These are phyloP conservation scores for Diaporthe aspalathi DNA, from an alignment of 2,329 filamentous ascomycete genomes.

Conservation along the genomic window DNA sequence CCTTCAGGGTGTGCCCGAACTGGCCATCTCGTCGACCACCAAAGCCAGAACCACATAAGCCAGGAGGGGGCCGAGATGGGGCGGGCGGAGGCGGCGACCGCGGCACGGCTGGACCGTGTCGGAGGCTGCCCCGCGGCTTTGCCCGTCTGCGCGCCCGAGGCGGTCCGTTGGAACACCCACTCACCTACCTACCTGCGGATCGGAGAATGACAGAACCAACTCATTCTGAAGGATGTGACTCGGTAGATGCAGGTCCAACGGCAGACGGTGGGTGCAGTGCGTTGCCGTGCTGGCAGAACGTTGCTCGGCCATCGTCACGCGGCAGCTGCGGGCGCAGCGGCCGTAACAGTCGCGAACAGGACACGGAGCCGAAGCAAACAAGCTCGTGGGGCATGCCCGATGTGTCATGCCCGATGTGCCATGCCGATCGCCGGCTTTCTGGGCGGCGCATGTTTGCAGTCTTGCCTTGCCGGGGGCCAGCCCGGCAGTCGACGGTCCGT, in stretches of 20 bases:
- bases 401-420: neutral
- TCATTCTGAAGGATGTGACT: too few relatives aligned
- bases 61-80: neutral
- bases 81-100: neutral
- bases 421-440: conserved; percentile 5
- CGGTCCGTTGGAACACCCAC: neutral
- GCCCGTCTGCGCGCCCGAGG: neutral
- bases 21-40: neutral
- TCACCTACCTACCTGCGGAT: neutral
- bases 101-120: neutral
- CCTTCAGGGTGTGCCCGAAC: neutral
- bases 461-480: neutral
- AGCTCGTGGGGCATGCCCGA: conserved; percentile 14
- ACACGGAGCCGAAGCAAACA: neutral
- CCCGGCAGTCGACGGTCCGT: neutral
- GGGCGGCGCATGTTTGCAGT: neutral
- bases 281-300: too few relatives aligned
- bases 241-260: too few relatives aligned
- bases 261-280: too few relatives aligned
- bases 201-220: too few relatives aligned
- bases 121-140: neutral
- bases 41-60: too few relatives aligned
- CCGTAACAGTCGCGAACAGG: too few relatives aligned
- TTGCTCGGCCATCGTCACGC: too few relatives aligned
- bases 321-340: too few relatives aligned